phyloP scores from a whole-genome alignment of 257 asterid species.

The Capsicum rhomboideum region DNA sequence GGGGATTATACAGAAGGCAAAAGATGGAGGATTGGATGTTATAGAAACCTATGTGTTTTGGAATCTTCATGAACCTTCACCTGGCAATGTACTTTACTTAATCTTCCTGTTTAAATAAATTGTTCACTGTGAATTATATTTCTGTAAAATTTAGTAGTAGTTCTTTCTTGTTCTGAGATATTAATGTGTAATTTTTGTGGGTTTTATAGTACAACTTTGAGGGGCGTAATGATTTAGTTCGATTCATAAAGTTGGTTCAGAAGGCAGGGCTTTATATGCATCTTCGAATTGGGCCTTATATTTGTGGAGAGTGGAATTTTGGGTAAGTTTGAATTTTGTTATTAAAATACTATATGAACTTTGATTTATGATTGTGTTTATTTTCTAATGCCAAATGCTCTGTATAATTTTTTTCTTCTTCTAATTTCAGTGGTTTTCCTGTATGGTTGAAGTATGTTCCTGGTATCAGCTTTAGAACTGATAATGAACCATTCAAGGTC shows the following conservation, averaged over 20 bases:
- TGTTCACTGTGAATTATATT: not conserved
- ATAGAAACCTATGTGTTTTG: constrained; percentile 91
- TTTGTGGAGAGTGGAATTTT: constrained; percentile 98
- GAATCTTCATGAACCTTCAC: constrained; percentile 91
- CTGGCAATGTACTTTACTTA: constrained; percentile 52
- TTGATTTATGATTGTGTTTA: not conserved
- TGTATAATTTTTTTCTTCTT: not conserved
- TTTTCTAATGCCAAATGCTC: not conserved
- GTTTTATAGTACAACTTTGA: constrained; percentile 62
- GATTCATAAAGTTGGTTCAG: constrained; percentile 75
- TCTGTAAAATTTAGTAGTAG: not conserved
- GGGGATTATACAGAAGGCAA: constrained; percentile 85
- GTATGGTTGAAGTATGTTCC: constrained; percentile 98
- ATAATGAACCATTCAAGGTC: constrained; percentile 92
- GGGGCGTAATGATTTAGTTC: constrained; percentile 71
- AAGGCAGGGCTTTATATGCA: constrained; percentile 70
- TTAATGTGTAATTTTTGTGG: not conserved
- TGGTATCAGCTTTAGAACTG: constrained; percentile 83
- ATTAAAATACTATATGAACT: not conserved
- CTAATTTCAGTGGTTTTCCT: constrained; percentile 78
- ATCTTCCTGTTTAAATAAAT: not conserved
- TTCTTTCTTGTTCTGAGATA: not conserved
- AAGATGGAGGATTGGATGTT: constrained; percentile 88
- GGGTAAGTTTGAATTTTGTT: constrained; percentile 41
- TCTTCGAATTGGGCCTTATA: constrained; percentile 95